Conservation (phyloP, 192 early-diverging fungal genomes). For the Coemansia asiatica region DNA sequence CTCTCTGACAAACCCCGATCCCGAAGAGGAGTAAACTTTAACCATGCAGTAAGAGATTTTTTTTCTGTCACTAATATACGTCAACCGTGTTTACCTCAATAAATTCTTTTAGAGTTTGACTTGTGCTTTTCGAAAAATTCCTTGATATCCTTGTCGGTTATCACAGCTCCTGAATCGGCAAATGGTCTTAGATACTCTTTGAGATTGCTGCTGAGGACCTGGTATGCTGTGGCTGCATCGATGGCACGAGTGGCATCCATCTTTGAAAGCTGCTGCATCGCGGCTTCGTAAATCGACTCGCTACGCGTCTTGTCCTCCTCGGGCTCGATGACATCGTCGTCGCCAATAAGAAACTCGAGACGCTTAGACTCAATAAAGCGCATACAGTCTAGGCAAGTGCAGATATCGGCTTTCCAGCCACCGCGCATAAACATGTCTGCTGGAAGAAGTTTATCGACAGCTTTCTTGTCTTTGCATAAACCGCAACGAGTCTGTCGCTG, state of each 20-base stretch:
- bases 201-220: slow-evolving; percentile 64
- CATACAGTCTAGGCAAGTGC: slow-evolving; percentile 67
- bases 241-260: slow-evolving; percentile 76
- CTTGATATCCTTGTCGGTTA: slow-evolving; percentile 73
- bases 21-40: slow-evolving; percentile 37
- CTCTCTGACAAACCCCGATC: slow-evolving; percentile 51
- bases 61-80: too few relatives aligned
- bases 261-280: slow-evolving; percentile 67
- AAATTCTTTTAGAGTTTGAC: neutral
- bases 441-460: slow-evolving; percentile 44
- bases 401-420: slow-evolving; percentile 74
- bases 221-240: slow-evolving; percentile 78
- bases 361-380: slow-evolving; percentile 47
- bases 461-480: slow-evolving; percentile 26
- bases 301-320: slow-evolving; percentile 72
- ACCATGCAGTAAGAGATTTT: too few relatives aligned
- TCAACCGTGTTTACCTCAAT: neutral
- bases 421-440: slow-evolving; percentile 69
- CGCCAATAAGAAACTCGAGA: slow-evolving; percentile 59
- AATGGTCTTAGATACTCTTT: slow-evolving; percentile 70
- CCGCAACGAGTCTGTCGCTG: slow-evolving; percentile 15
- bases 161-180: slow-evolving; percentile 69
- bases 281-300: slow-evolving; percentile 73
- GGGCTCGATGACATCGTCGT: slow-evolving; percentile 72
- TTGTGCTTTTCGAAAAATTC: slow-evolving; percentile 64